Evolutionary conservation across 2,329 filamentous ascomycete genomes (phyloP).

Genomic region (Penicillium thymicola): DNA sequence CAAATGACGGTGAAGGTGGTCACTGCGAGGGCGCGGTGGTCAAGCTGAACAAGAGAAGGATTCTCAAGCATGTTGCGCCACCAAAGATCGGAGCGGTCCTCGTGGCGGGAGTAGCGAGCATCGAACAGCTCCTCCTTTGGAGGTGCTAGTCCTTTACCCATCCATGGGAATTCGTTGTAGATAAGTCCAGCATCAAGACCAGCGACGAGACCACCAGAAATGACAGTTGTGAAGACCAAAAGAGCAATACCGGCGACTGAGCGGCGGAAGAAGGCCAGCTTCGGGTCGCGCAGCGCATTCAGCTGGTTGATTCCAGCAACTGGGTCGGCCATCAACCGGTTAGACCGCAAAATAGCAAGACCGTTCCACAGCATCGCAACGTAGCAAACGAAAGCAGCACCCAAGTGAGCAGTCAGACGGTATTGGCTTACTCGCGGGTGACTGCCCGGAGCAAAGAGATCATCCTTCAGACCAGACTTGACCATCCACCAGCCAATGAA

Average conservation of each 20-base stretch:
- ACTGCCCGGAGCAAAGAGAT: conserved; percentile 85
- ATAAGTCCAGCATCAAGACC: conserved; percentile 94
- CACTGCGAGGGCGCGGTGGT: conserved; percentile 88
- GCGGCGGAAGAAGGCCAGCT: conserved; percentile 69
- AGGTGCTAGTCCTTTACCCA: conserved; percentile 80
- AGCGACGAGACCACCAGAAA: conserved; percentile 91
- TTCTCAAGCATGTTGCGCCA: conserved; percentile 99
- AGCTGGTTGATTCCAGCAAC: conserved; percentile 60
- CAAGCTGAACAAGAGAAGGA: conserved; percentile 88
- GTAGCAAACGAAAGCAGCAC: conserved; percentile 88
- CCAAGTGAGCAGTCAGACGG: conserved; percentile 82
- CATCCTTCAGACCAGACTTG: conserved; percentile 90
- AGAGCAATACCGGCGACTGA: conserved; percentile 67
- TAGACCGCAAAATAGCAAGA: conserved; percentile 75
- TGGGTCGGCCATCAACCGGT: conserved; percentile 67
- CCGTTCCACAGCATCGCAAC: conserved; percentile 91
- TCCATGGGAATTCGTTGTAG: conserved; percentile 97
- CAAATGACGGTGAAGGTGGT: conserved; percentile 82
- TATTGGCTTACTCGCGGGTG: conserved; percentile 95
- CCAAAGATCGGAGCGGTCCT: conserved; percentile 78
- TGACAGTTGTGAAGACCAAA: conserved; percentile 82
- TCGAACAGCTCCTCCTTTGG: conserved; percentile 81
- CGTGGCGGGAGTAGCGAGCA: conserved; percentile 74
- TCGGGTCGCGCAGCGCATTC: conserved; percentile 61
- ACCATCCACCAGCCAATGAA: conserved; percentile 99